These are phyloP conservation scores for Pleurotus platypus DNA, from an alignment of 768 basidiomycete species.

Conservation along the genomic window DNA sequence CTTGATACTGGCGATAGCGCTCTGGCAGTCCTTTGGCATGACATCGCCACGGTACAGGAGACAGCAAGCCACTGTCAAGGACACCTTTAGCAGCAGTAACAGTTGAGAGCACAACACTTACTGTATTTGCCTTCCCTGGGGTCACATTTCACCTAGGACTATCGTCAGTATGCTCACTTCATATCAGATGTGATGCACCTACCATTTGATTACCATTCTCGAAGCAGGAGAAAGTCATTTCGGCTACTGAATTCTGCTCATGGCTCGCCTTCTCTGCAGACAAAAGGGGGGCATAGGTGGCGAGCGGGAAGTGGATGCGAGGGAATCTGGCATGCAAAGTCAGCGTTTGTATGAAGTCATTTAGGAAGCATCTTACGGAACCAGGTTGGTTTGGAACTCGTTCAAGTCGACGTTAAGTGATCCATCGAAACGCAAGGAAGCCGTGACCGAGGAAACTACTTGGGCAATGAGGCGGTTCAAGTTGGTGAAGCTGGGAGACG, in stretches of 20 bases:
- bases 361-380: slow-evolving; percentile 63
- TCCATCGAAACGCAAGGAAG: slow-evolving; percentile 95
- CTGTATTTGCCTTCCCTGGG: slow-evolving; percentile 99
- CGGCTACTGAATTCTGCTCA: slow-evolving; percentile 95
- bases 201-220: slow-evolving; percentile 97
- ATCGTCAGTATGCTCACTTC: not conserved
- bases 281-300: slow-evolving; percentile 92
- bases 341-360: slow-evolving; percentile 1
- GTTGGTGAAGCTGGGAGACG: slow-evolving; percentile 87
- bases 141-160: slow-evolving; percentile 64
- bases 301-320: slow-evolving; percentile 97
- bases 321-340: slow-evolving; percentile 64
- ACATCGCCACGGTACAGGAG: slow-evolving; percentile 94
- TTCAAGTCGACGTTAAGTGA: slow-evolving; percentile 96
- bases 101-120: slow-evolving; percentile 31
- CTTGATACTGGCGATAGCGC: slow-evolving; percentile 91
- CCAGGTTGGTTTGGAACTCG: slow-evolving; percentile 99
- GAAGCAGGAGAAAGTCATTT: slow-evolving; percentile 99
- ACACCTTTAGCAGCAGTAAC: not conserved
- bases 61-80: slow-evolving; percentile 77
- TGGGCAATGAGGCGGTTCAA: slow-evolving; percentile 96
- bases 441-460: slow-evolving; percentile 97
- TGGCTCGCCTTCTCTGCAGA: slow-evolving; percentile 95
- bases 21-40: slow-evolving; percentile 93
- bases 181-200: not conserved